Base-by-base conservation (phyloP, 768 basidiomycete genomes). In the Lentinula detonsa region DNA sequence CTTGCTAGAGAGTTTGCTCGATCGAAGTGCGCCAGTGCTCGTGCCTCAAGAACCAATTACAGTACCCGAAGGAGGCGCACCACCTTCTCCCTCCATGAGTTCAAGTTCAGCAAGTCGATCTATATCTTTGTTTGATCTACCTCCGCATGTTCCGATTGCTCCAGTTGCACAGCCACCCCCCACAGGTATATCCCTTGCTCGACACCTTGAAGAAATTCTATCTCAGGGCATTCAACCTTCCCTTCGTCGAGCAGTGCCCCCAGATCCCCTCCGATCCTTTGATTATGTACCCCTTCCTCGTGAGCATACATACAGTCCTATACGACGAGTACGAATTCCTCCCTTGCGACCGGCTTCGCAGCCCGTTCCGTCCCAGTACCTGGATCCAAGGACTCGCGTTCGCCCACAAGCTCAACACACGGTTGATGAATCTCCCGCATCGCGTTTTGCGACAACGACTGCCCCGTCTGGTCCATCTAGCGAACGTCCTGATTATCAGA, bases 191-290 rank as follows among this genome's bases (percentile, higher is more conserved):
- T 82, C 86, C 0, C 73, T 90, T 40, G 81, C 82, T 8, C 80
- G 87, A 54, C 81, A 84, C 57, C 70, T 90, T 4, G 81, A 85
- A 61, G 84, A 86, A 7, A 77, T 90, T 37, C 65, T 90, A 31
- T 78, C 80, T n/a, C 68, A 82, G 10, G 76, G 74, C 8, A 73
- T 77, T 15, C 71, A 73, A 21, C 70, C 75, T 1, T 71, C 76
- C 5, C 74, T 74, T 15, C 71, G 73, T 6, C 72, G 73, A 13
- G 74, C 81, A 15, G 74, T 79, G 51, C 73, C 70, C 1, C 81
- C 87, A 11, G 87, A 88, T 0, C 71, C 75, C 4, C 67, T 88
- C 5, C 75, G 80, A 0, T 83, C 83, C 0, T 59, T 59, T 28
- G 57, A 59, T 49, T 59, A 59, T 35, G 57, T 33, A 15, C 57